A percentile compares a stretch with the other conserved stretches of the same genome.
phyloP scores from a whole-genome alignment of 139 green algal species.

The Ettlia oleoabundans region DNA sequence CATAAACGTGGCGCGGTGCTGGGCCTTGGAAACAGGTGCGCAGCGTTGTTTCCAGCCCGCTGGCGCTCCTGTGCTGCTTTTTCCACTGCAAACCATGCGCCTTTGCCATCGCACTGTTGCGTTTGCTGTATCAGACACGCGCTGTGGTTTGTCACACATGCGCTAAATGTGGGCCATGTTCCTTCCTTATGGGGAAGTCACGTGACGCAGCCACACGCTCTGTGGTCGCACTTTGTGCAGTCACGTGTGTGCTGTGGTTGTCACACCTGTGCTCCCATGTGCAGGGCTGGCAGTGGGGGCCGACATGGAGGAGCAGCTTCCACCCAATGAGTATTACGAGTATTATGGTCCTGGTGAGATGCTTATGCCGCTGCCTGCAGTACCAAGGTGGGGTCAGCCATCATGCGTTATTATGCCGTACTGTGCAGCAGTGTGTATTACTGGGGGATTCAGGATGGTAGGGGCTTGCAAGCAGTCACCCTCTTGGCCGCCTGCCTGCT shows the following conservation, averaged over 20 bases:
- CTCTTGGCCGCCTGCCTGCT: not conserved
- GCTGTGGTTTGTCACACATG: no score
- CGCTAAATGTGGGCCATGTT: no score
- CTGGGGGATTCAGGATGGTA: no score
- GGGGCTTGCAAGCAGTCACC: not conserved
- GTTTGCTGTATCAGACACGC: no score
- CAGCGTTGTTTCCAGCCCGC: not conserved
- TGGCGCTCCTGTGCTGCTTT: not conserved
- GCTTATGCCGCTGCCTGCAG: not conserved
- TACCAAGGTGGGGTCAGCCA: no score
- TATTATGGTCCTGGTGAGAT: conserved; percentile 72
- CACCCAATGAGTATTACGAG: conserved; percentile 92
- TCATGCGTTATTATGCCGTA: no score
- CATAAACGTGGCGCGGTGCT: conserved; percentile 95
- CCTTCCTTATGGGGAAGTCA: no score
- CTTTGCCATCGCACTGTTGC: not conserved
- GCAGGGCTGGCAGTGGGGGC: conserved; percentile 26
- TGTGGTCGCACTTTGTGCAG: not conserved
- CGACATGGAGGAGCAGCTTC: conserved; percentile 66
- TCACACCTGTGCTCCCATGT: not conserved
- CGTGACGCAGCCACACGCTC: no score
- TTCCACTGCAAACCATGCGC: not conserved
- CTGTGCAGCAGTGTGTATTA: not conserved
- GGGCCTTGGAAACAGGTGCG: conserved; percentile 92
- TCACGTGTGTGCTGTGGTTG: not conserved